Percentiles rank a stretch among this genome's conserved stretches.
Conservation (phyloP, 768 basidiomycete species). For the Leucocoprinus leucothites region DNA sequence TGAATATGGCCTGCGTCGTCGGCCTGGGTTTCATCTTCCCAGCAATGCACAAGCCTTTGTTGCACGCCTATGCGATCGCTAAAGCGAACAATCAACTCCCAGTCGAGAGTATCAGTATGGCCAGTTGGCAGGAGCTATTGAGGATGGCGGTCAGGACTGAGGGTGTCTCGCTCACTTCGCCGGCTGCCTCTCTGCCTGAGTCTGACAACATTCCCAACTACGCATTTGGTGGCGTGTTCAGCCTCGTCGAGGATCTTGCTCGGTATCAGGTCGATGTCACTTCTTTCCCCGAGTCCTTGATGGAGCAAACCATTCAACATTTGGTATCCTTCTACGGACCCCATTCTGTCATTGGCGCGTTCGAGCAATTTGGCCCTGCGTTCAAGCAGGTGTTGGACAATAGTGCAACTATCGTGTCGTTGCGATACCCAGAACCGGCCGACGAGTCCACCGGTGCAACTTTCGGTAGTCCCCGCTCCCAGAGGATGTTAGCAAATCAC, state of each 20-base stretch:
- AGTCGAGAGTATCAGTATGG: background rate
- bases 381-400: slow-evolving; percentile 23
- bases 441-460: background rate
- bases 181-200: background rate
- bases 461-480: background rate
- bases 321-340: slow-evolving; percentile 7
- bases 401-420: slow-evolving; percentile 15
- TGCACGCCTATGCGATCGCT: background rate
- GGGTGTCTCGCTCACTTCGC: background rate
- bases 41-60: background rate
- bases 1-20: background rate
- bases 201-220: background rate
- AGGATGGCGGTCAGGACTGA: background rate
- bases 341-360: slow-evolving; percentile 22
- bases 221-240: slow-evolving; percentile 1
- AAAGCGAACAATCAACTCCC: background rate
- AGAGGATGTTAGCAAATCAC: background rate
- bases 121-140: slow-evolving; percentile 6
- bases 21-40: background rate
- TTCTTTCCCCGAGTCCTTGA: background rate
- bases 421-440: background rate
- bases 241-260: slow-evolving; percentile 1
- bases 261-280: background rate
- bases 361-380: slow-evolving; percentile 29
- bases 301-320: slow-evolving; percentile 9